Evolutionary conservation across 1,139 yeast genomes (phyloP), one percentile per base, ranked within the genome.

Genomic region (Pichia sp.): DNA sequence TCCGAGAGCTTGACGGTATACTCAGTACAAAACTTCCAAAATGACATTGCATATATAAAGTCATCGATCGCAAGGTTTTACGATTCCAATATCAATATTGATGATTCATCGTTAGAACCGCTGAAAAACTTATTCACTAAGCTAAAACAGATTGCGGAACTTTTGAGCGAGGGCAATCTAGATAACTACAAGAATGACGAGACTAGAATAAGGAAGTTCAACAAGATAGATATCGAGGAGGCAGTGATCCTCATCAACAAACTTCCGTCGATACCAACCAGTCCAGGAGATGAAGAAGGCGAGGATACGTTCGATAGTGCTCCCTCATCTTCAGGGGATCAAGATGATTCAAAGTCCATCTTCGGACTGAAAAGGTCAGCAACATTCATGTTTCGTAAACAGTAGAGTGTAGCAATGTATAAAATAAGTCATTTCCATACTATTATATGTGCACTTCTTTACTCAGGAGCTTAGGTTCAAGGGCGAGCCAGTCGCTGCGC

Each of bases 401-500:
- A n/a, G n/a, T n/a, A n/a, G n/a, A n/a, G n/a, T n/a, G n/a, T n/a
- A n/a, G n/a, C n/a, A n/a, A n/a, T n/a, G n/a, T n/a, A n/a, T n/a
- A n/a, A n/a, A n/a, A n/a, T n/a, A 29, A 26, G 22, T 17, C 18
- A 27, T 24, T 14, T 22, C 17, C 5, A 30, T 18, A n/a, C 11
- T n/a, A 16, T 21, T 41, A 44, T 24, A 48, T 36, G 30, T 42
- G 37, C 5, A 20, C 27, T 22, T 53, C 49, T 7, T 32, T 17
- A 15, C 67, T 68, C 9, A 38, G 39, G n/a, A 70, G 56, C n/a
- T 64, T 62, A 3, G 55, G 51, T 53, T 85, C 93, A 87, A 94
- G 88, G 3, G 88, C 78, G 22, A 91, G 63, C 97, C 97, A 91
- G 53, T 91, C 98, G 44, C 94, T 81, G 34, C 72, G 72, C 27